Base-by-base conservation (phyloP, 1,139 yeast genomes). In the Yamadazyma siamensis region DNA sequence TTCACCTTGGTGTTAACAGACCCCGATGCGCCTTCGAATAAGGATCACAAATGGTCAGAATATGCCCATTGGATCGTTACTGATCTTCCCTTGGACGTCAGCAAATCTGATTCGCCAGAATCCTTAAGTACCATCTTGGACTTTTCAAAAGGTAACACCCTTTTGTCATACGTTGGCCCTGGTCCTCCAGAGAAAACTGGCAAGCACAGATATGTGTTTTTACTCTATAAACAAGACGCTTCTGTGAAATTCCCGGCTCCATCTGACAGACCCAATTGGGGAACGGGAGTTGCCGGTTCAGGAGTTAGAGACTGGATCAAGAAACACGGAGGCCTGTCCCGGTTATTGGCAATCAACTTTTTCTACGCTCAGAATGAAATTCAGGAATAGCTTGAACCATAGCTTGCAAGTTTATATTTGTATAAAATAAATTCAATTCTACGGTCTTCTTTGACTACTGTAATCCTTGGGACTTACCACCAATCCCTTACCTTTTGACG, bases 11-110 rank as follows among this genome's bases (percentile, higher is more conserved):
- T 84, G 3, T 47, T 88, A 44, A 88, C 96, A 3, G 96, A 88
- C 54, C 96, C 96, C 2, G 96, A 88, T 63, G 96, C 96, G 6
- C 96, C 96, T 12, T 75, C 89, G 4, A 72, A 77, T 42, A 67
- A 71, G 1, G 96, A 88, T 53, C 77, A 82, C 47, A 84, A 80
- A 51, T 87, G 94, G 94, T 80, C 94, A 7, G 95, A 88, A 56
- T 87, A 68, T 55, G 79, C 83, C 33, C 96, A 88, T 60, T 86
- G 77, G 71, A 63, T 88, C 23, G 71, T 75, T 20, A 61, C 83
- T 5, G 87, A 84, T 43, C 72, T 88, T 52, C 60, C 66, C 36
- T 64, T 78, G 46, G 54, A 58, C 24, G 42, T 43, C 13, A 42
- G 49, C 12, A 46, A 49, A n/a, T 27, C 39, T n/a, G 44, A 41